Conservation (phyloP, 371 early-diverging fungal genomes). For the Mortierella sp. region DNA sequence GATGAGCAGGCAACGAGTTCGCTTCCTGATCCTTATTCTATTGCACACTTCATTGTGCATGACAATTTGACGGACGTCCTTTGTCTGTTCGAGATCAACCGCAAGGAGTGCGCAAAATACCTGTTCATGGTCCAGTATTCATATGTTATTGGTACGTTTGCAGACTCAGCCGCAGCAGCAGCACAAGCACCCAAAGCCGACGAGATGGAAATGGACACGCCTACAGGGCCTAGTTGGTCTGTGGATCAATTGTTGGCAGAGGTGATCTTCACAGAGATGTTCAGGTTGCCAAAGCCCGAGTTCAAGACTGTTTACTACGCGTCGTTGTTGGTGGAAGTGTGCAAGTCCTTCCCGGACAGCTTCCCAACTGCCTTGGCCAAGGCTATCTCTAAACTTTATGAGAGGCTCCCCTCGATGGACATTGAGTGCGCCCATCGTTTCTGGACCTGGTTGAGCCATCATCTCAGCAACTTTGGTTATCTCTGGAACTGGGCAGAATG, state of each 20-base stretch:
- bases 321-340: constrained; percentile 84
- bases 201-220: constrained; percentile 31
- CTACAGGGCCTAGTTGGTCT: constrained; percentile 40
- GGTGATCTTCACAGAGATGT: constrained; percentile 73
- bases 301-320: constrained; percentile 82
- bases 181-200: constrained; percentile 20
- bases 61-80: constrained; percentile 85
- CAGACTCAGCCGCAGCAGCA: constrained; percentile 41
- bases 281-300: constrained; percentile 75
- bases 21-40: constrained; percentile 64
- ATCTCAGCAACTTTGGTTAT: constrained; percentile 93
- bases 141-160: constrained; percentile 69
- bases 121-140: constrained; percentile 69
- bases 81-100: constrained; percentile 80
- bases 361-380: constrained; percentile 69
- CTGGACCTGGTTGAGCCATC: constrained; percentile 88
- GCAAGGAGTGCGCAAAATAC: constrained; percentile 83
- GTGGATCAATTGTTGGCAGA: constrained; percentile 42
- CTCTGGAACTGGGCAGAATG: constrained; percentile 93
- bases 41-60: constrained; percentile 81
- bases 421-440: constrained; percentile 86
- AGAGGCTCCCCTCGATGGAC: constrained; percentile 79
- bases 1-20: constrained; percentile 39
- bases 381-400: constrained; percentile 70
- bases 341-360: constrained; percentile 74